phyloP scores from a whole-genome alignment of 441 rosid species.

The Gossypium davidsonii region DNA sequence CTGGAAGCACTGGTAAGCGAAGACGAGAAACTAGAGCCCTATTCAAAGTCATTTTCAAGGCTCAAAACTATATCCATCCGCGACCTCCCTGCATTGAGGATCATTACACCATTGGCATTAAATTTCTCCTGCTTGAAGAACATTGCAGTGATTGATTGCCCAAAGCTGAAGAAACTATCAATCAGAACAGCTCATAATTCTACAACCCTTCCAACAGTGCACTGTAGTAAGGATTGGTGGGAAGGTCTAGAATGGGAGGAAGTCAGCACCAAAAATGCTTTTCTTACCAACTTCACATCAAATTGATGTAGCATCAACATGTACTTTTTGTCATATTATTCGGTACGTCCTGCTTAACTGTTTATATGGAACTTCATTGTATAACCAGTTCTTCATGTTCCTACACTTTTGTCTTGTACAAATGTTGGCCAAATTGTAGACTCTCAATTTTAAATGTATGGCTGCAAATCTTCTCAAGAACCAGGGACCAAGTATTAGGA shows the following conservation, averaged over 20 bases:
- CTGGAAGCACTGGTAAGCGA: slow-evolving; percentile 32
- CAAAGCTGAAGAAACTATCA: slow-evolving; percentile 30
- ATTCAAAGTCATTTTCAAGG: slow-evolving; percentile 27
- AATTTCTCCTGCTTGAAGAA: slow-evolving; percentile 29
- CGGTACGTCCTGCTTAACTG: slow-evolving; percentile 8
- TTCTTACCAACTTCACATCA: slow-evolving; percentile 24
- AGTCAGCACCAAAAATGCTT: slow-evolving; percentile 5
- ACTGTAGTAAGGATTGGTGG: slow-evolving; percentile 45
- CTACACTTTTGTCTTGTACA: background rate
- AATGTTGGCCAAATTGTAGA: background rate
- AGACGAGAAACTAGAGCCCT: slow-evolving; percentile 15
- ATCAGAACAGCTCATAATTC: slow-evolving; percentile 14
- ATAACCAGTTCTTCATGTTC: background rate
- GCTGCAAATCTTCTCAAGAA: background rate
- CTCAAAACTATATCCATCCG: slow-evolving; percentile 34
- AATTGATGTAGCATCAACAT: slow-evolving; percentile 13
- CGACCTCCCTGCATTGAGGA: slow-evolving; percentile 37
- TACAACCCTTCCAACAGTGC: slow-evolving; percentile 24
- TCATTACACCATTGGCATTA: slow-evolving; percentile 23
- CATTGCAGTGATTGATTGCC: slow-evolving; percentile 33
- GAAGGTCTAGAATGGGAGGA: slow-evolving; percentile 31
- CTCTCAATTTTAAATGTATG: background rate
- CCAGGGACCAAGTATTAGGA: background rate
- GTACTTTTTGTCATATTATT: background rate
- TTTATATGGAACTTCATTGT: background rate